Conservation (phyloP, 306 rosid genomes). For the Acacia melanoxylon region DNA sequence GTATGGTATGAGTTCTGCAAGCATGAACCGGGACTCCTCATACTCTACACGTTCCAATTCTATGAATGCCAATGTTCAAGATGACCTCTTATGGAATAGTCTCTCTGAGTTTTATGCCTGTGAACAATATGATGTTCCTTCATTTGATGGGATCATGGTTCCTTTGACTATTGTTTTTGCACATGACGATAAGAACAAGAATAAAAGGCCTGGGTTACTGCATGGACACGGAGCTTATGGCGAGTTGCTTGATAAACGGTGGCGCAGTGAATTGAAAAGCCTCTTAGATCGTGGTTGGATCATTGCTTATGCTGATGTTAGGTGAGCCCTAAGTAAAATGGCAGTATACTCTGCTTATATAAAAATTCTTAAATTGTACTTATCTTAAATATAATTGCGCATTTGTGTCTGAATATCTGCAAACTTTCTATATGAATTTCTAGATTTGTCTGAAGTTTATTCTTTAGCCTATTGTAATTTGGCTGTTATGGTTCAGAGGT, state of each 20-base stretch:
- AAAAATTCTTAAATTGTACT: slow-evolving; percentile 11
- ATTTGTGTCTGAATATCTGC: slow-evolving; percentile 19
- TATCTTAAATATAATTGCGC: slow-evolving; percentile 12
- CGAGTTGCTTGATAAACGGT: slow-evolving; percentile 86
- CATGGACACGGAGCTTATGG: slow-evolving; percentile 93
- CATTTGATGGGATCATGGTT: slow-evolving; percentile 68
- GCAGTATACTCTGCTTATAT: slow-evolving; percentile 4
- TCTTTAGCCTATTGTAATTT: slow-evolving; percentile 21
- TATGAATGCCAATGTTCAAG: slow-evolving; percentile 43
- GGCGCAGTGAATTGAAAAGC: slow-evolving; percentile 87
- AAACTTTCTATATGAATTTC: slow-evolving; percentile 13
- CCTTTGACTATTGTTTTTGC: slow-evolving; percentile 82
- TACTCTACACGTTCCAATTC: slow-evolving; percentile 38
- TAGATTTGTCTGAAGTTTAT: not conserved
- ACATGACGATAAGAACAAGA: slow-evolving; percentile 50
- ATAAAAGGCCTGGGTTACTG: slow-evolving; percentile 75
- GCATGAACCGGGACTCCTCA: slow-evolving; percentile 37
- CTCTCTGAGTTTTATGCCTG: slow-evolving; percentile 87
- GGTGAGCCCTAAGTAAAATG: slow-evolving; percentile 52
- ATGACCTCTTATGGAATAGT: slow-evolving; percentile 74
- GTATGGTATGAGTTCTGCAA: slow-evolving; percentile 69
- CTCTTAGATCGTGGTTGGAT: slow-evolving; percentile 96
- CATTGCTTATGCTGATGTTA: slow-evolving; percentile 89
- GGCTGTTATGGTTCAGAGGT: slow-evolving; percentile 62
- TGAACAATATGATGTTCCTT: slow-evolving; percentile 68